Conservation (phyloP, 306 rosid species). For the Cicer chorassanicum region DNA sequence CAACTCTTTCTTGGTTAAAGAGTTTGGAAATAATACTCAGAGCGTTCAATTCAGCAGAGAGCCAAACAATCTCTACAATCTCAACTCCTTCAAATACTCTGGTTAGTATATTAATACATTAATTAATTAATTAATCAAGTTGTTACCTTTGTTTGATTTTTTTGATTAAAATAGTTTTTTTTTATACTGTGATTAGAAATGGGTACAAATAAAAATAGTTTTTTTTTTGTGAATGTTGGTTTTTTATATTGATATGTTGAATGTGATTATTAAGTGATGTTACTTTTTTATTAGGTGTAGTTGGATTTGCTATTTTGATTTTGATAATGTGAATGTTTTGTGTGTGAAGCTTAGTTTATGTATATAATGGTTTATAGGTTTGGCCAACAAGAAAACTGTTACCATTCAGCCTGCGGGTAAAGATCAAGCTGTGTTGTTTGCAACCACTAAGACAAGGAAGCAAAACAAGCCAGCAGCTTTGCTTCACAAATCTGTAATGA, state of each 20-base stretch:
- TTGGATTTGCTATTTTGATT: not conserved
- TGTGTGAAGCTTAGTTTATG: not conserved
- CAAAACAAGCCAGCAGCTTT: conserved; percentile 80
- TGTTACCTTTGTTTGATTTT: not conserved
- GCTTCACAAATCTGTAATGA: conserved; percentile 85
- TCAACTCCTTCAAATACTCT: conserved; percentile 77
- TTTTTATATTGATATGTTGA: not conserved
- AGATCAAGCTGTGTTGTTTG: conserved; percentile 75
- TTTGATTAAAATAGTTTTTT: not conserved
- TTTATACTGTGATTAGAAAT: not conserved
- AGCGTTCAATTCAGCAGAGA: conserved; percentile 89
- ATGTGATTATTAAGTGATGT: not conserved
- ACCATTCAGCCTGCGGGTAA: conserved; percentile 74
- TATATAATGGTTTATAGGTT: conserved; percentile 53
- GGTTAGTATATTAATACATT: conserved; percentile 48
- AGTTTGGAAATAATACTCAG: conserved; percentile 80
- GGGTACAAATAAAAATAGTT: not conserved
- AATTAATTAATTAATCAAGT: not conserved
- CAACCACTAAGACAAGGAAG: conserved; percentile 88
- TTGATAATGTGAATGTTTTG: not conserved
- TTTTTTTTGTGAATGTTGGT: not conserved
- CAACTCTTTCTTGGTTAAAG: conserved; percentile 82
- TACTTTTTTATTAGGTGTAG: not conserved
- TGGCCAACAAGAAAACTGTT: conserved; percentile 97
- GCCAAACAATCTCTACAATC: conserved; percentile 78